These are phyloP conservation scores for Waltergamsia citrina DNA, from an alignment of 2,329 filamentous ascomycete genomes.

Conservation along the genomic window DNA sequence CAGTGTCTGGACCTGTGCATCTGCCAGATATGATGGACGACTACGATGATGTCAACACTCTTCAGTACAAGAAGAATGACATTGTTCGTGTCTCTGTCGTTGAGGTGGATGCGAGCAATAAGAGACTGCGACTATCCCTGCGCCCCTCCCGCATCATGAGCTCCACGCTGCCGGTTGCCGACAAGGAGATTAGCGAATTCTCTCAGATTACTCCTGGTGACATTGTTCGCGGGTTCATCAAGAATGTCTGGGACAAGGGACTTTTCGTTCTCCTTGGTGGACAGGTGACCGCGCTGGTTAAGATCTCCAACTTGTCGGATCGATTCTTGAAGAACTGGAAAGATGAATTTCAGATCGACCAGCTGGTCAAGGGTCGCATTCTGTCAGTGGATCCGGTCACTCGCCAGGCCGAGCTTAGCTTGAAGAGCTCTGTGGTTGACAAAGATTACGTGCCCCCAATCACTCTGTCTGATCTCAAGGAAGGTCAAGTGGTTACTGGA, in stretches of 20 bases:
- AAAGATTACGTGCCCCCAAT: constrained; percentile 65
- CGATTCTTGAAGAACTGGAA: constrained; percentile 94
- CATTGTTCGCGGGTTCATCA: constrained; percentile 83
- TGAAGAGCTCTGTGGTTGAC: constrained; percentile 79
- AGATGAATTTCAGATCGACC: constrained; percentile 74
- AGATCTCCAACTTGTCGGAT: constrained; percentile 83
- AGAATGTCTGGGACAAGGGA: constrained; percentile 81
- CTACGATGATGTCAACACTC: constrained; percentile 70
- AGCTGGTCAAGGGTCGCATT: constrained; percentile 83
- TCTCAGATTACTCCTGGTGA: constrained; percentile 69
- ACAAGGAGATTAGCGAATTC: constrained; percentile 65
- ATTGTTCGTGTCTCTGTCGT: constrained; percentile 81
- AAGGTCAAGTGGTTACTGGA: constrained; percentile 76
- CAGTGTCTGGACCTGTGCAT: constrained; percentile 69
- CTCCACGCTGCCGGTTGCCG: constrained; percentile 70
- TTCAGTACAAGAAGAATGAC: constrained; percentile 72
- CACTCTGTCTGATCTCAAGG: constrained; percentile 67
- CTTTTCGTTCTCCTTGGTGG: constrained; percentile 80
- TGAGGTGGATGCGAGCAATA: constrained; percentile 72
- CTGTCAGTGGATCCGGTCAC: constrained; percentile 58
- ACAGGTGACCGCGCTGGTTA: constrained; percentile 71
- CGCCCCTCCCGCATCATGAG: constrained; percentile 84
- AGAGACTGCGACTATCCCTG: constrained; percentile 71
- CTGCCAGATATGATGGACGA: constrained; percentile 81
- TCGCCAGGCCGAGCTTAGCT: constrained; percentile 71